Percentiles rank a stretch among this genome's conserved stretches.
These are phyloP conservation scores for Pinus taeda DNA, from an alignment of 75 land plant species.

Conservation along the genomic window DNA sequence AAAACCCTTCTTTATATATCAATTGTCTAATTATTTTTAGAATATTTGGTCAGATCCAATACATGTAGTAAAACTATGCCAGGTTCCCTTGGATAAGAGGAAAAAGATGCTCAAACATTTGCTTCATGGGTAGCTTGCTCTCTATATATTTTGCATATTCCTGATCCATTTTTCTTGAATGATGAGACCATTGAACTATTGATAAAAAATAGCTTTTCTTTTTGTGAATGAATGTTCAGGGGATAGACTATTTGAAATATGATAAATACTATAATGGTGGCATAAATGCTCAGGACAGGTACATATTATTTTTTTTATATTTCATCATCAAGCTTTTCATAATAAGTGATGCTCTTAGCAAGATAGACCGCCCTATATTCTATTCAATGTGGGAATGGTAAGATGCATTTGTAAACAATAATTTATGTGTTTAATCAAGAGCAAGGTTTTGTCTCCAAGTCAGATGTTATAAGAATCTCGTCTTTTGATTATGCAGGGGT, in stretches of 20 bases:
- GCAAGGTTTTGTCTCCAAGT: no score
- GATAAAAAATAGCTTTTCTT: background rate
- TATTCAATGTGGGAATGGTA: no score
- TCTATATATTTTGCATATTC: background rate
- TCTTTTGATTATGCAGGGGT: no score
- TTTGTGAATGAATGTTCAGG: constrained; percentile 33
- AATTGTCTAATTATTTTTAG: background rate
- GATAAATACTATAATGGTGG: constrained; percentile 60
- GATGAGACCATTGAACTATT: background rate
- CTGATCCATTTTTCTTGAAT: background rate
- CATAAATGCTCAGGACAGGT: constrained; percentile 20
- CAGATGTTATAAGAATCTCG: no score
- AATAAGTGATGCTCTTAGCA: no score
- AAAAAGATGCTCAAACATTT: constrained; percentile 81
- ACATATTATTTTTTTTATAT: background rate
- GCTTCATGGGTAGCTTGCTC: constrained; percentile 67
- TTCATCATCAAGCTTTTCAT: background rate
- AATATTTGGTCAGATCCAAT: constrained; percentile 19
- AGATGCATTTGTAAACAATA: no score
- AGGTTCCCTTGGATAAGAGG: constrained; percentile 81
- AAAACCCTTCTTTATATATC: background rate
- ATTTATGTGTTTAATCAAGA: no score
- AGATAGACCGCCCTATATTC: no score
- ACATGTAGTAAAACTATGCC: constrained; percentile 65
- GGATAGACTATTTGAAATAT: constrained; percentile 85